Evolutionary conservation across 139 green algal genomes (phyloP).

Genomic region (Chlorella ohadii): DNA sequence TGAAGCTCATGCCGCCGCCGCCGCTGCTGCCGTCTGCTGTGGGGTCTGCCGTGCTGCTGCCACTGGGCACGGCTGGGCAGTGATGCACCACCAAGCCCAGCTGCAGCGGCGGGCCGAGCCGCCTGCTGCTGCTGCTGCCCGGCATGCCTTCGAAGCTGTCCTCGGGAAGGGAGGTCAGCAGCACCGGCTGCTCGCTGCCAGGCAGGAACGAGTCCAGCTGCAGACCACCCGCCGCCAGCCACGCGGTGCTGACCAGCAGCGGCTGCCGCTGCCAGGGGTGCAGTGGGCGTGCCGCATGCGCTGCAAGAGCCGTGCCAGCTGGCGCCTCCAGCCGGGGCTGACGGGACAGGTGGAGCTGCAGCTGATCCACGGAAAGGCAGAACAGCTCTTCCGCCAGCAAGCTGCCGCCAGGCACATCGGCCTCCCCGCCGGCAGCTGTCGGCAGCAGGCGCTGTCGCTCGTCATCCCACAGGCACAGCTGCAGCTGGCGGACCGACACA

Average conservation of each 20-base stretch:
- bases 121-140: background rate
- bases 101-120: background rate
- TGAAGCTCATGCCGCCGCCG: slow-evolving; percentile 18
- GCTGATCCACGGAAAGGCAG: slow-evolving; percentile 5
- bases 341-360: slow-evolving; percentile 1
- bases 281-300: background rate
- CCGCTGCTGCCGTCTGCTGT: background rate
- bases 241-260: background rate
- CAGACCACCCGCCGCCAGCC: slow-evolving; percentile 18
- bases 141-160: background rate
- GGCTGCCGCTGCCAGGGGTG: slow-evolving; percentile 8
- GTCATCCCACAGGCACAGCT: slow-evolving; percentile 57
- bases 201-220: slow-evolving; percentile 46
- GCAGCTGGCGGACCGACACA: slow-evolving; percentile 13
- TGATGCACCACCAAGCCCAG: slow-evolving; percentile 18
- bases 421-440: background rate
- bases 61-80: background rate
- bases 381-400: slow-evolving; percentile 7
- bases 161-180: slow-evolving; percentile 20
- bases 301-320: background rate
- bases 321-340: background rate
- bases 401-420: background rate
- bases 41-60: background rate
- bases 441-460: slow-evolving; percentile 39
- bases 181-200: slow-evolving; percentile 41